Evolutionary conservation across 2,329 filamentous ascomycete species (phyloP).

Genomic region (Periconia sp.): DNA sequence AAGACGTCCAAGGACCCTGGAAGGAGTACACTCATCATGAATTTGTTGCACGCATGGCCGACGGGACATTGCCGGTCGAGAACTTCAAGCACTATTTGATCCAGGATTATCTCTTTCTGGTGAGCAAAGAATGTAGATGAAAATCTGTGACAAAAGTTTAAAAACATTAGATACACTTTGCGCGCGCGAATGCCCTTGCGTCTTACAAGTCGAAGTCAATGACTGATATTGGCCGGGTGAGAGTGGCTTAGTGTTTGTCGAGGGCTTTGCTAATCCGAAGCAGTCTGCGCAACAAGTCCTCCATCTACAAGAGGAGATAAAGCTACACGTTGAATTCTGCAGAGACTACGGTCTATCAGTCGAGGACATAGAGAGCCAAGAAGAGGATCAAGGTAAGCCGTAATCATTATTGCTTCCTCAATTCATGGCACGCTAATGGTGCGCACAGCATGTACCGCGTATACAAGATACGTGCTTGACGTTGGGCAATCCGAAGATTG

Average conservation of each 20-base stretch:
- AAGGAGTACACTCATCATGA: slow-evolving; percentile 77
- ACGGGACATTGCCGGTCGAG: slow-evolving; percentile 74
- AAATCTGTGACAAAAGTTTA: no score
- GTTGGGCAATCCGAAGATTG: slow-evolving; percentile 87
- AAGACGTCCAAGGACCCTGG: slow-evolving; percentile 79
- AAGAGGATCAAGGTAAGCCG: slow-evolving; percentile 72
- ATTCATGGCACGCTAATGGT: no score
- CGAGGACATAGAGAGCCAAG: slow-evolving; percentile 72
- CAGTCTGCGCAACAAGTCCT: slow-evolving; percentile 73
- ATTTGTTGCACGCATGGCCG: slow-evolving; percentile 78
- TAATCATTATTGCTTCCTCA: no score
- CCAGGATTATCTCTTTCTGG: slow-evolving; percentile 90
- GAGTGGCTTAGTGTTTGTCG: background rate
- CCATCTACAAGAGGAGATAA: slow-evolving; percentile 80
- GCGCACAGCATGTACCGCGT: slow-evolving; percentile 77
- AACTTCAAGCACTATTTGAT: slow-evolving; percentile 89
- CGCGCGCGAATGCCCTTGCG: slow-evolving; percentile 82
- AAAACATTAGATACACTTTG: slow-evolving; percentile 85
- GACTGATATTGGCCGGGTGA: slow-evolving; percentile 72
- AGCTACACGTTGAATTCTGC: slow-evolving; percentile 83
- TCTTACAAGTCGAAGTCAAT: slow-evolving; percentile 83
- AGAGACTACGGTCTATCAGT: slow-evolving; percentile 77
- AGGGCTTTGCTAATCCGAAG: slow-evolving; percentile 1
- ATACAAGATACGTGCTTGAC: slow-evolving; percentile 86
- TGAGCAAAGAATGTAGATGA: slow-evolving; percentile 49